Evolutionary conservation across 805 yeast species (phyloP), one percentile per base, ranked within the genome.

Genomic region (Candida silvicultrix): DNA sequence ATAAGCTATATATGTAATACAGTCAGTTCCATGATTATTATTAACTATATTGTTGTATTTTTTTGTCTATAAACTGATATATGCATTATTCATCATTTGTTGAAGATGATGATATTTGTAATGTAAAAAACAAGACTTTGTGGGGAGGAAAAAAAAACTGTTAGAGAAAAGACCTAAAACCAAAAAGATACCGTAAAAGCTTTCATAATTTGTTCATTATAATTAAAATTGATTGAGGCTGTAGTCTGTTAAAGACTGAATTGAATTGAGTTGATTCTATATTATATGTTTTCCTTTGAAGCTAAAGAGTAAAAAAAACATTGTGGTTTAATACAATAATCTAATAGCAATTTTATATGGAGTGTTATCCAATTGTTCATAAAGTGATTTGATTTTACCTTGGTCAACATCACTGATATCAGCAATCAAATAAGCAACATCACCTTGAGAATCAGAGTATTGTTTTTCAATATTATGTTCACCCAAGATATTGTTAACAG

Each of bases 391-490:
- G 70, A 94, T 89, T 63, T 89, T 97, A 53, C 81, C 80, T 49
- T 74, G 72, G 57, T 83, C 78, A 45, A 92, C 97, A 54, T 86
- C 86, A 37, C 94, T 78, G 60, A 94, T 88, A 70, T 94, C 99
- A 36, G 98, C 97, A 95, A 94, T 90, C 68, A 94, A 77, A 71
- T 94, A 94, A 48, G 99, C 99, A 62, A 94, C 84, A 49, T 88
- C 95, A 54, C 96, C 96, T 64, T 86, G 81, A 22, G 97, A 89
- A 67, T 94, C 98, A n/a, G 97, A 85, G 71, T 82, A 94, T 74
- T 94, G 99, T 71, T 94, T 92, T 71, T 90, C 97, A 68, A 94
- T 94, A 71, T 94, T 94, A 77, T 94, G 90, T 66, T 83, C 83
- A 48, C 95, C 85, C 68, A 94, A 80, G 58, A 94, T 88, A 74